Evolutionary conservation across 2,329 filamentous ascomycete genomes (phyloP).

Genomic region (Pseudogymnoascus sp.): DNA sequence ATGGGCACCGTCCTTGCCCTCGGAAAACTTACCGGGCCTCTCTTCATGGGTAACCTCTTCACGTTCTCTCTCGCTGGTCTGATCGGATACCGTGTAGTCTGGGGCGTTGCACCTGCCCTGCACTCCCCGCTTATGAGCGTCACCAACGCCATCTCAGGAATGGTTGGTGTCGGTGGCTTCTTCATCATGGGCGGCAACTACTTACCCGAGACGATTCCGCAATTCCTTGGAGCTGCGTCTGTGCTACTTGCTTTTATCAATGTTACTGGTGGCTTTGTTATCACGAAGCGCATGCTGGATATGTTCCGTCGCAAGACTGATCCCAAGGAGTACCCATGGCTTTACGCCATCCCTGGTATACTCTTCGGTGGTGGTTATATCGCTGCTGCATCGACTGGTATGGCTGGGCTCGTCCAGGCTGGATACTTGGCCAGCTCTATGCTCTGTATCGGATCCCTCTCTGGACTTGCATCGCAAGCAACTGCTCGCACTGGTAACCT

Average conservation of each 20-base stretch:
- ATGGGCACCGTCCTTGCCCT: slow-evolving; percentile 70
- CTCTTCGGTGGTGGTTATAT: slow-evolving; percentile 77
- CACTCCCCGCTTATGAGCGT: slow-evolving; percentile 90
- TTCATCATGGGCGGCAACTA: slow-evolving; percentile 84
- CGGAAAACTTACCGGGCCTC: slow-evolving; percentile 70
- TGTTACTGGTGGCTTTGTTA: slow-evolving; percentile 80
- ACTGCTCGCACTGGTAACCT: slow-evolving; percentile 82
- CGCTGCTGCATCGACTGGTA: slow-evolving; percentile 70
- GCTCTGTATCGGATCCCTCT: slow-evolving; percentile 75
- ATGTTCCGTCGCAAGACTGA: slow-evolving; percentile 81
- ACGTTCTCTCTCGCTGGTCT: slow-evolving; percentile 77
- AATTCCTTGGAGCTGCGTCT: slow-evolving; percentile 68
- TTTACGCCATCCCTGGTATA: slow-evolving; percentile 70
- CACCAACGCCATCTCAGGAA: slow-evolving; percentile 81
- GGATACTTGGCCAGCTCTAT: slow-evolving; percentile 80
- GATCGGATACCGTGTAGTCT: slow-evolving; percentile 81
- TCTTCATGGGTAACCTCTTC: slow-evolving; percentile 85
- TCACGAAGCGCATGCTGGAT: slow-evolving; percentile 89
- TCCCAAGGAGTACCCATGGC: slow-evolving; percentile 79
- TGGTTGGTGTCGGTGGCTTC: slow-evolving; percentile 82
- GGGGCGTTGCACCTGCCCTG: slow-evolving; percentile 75
- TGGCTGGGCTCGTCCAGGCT: slow-evolving; percentile 76
- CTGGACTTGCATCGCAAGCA: slow-evolving; percentile 70
- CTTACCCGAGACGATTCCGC: slow-evolving; percentile 69
- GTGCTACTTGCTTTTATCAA: slow-evolving; percentile 84